Evolutionary conservation across 352 stramenopile species (phyloP), one percentile per base, ranked within the genome.

Genomic region (Phytophthora multivora): DNA sequence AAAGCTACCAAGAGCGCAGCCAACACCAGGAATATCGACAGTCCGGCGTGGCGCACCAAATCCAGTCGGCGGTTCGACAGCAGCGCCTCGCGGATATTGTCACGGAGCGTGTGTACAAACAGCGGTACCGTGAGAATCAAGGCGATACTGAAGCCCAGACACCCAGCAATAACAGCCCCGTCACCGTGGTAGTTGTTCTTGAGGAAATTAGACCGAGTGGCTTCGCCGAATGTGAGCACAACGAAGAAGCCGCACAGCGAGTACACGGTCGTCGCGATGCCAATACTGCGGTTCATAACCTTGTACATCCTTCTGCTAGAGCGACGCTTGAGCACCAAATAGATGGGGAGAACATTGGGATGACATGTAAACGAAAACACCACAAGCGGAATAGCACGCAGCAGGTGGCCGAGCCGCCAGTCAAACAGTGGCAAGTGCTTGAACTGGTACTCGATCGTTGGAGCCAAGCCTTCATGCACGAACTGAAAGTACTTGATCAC

Each of bases 401-500:
- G 68, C 21, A 96, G 66, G 25, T 83, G 78, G 11, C 60, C 70
- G 11, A 93, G 64, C 0, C 56, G 66, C 67, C 81, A 91, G 50
- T 94, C 75, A 55, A 90, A 90, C 13, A 96, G 73, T 36, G 66
- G 71, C 43, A 96, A 57, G 67, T 93, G 86, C 35, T 82, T 66
- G 13, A 92, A 69, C 65, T 95, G 86, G 63, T 89, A 93, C 4
- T 53, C 46, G 19, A 95, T 91, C 36, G 77, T 73, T 6, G 69
- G 82, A 0, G 84, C 82, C 23, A 83, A 62, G 0, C 80, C 86
- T 48, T 81, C 48, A 54, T 93, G 81, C 40, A 91, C 83, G 53
- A 94, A 96, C 68, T 93, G 79, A 63, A 93, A 93, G 71, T 96
- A 96, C 73, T 94, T 95, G 71, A 90, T 81, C 41, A 95, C 78